These are phyloP conservation scores for Psilocybe cyanescens DNA, from an alignment of 768 basidiomycete genomes.

Conservation along the genomic window DNA sequence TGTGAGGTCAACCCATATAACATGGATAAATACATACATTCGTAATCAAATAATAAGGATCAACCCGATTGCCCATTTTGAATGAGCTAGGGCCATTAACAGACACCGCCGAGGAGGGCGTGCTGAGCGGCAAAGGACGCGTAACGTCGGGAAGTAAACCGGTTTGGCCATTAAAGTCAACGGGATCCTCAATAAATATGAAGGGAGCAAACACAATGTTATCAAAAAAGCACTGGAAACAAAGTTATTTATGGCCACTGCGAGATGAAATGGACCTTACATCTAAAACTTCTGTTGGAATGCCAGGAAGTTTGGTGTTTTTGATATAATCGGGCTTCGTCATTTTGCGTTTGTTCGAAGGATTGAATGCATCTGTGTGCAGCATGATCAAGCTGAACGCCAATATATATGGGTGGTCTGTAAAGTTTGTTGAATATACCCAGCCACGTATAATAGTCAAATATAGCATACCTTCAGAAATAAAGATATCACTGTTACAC, in stretches of 20 bases:
- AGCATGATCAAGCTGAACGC: slow-evolving; percentile 99
- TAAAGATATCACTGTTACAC: slow-evolving; percentile 84
- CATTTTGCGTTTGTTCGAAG: slow-evolving; percentile 98
- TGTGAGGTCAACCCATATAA: slow-evolving; percentile 4
- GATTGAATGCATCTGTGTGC: slow-evolving; percentile 98
- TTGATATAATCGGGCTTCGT: slow-evolving; percentile 91
- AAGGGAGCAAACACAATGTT: slow-evolving; percentile 97
- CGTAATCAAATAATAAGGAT: slow-evolving; percentile 90
- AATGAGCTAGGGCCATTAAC: slow-evolving; percentile 34
- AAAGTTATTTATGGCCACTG: neutral
- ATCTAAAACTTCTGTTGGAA: slow-evolving; percentile 82
- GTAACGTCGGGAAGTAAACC: slow-evolving; percentile 47
- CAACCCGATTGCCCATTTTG: slow-evolving; percentile 71
- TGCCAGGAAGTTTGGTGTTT: slow-evolving; percentile 88
- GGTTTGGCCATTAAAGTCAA: slow-evolving; percentile 66
- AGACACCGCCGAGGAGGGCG: slow-evolving; percentile 24
- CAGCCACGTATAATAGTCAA: neutral
- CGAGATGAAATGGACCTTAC: slow-evolving; percentile 45
- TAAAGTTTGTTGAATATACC: neutral
- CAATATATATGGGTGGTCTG: slow-evolving; percentile 93
- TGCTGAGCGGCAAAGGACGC: slow-evolving; percentile 39
- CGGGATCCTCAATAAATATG: slow-evolving; percentile 92
- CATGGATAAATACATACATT: slow-evolving; percentile 50
- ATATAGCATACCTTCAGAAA: slow-evolving; percentile 62
- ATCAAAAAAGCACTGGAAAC: slow-evolving; percentile 86